Evolutionary conservation across 371 early-diverging fungal species (phyloP).

Genomic region (Mucor sp.): DNA sequence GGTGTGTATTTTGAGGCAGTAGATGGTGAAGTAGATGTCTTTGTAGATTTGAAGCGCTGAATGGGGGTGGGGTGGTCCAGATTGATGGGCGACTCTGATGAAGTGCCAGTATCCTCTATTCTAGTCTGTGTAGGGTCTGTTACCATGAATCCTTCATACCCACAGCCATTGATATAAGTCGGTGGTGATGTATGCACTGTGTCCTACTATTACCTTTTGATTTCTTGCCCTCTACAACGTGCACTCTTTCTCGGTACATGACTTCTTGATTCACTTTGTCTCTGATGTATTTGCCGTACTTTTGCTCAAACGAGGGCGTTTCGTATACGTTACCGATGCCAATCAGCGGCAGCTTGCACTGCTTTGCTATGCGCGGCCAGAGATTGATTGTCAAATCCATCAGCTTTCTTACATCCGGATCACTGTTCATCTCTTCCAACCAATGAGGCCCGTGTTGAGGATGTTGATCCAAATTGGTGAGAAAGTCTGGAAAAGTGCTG

Average conservation of each 20-base stretch:
- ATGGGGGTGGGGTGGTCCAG: background rate
- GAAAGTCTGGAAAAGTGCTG: background rate
- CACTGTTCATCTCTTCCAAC: slow-evolving; percentile 8
- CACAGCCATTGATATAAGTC: too few species aligned
- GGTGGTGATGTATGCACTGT: too few species aligned
- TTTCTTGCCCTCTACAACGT: background rate
- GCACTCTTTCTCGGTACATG: background rate
- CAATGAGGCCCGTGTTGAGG: slow-evolving; percentile 12
- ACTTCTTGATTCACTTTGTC: background rate
- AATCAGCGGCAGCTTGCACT: background rate
- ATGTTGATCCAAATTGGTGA: slow-evolving; percentile 9
- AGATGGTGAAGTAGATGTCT: background rate
- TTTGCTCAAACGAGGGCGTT: background rate
- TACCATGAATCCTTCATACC: background rate
- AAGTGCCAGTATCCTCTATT: background rate
- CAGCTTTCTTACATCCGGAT: background rate
- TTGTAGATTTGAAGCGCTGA: background rate
- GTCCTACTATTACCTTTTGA: too few species aligned
- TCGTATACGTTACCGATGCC: background rate
- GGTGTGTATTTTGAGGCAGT: background rate
- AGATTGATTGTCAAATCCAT: background rate
- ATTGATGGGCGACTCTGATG: background rate
- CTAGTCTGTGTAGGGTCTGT: background rate
- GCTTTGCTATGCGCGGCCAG: slow-evolving; percentile 1
- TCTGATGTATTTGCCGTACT: background rate